phyloP scores from a whole-genome alignment of 2,329 filamentous ascomycete species.

The Colletotrichum cuscutae region DNA sequence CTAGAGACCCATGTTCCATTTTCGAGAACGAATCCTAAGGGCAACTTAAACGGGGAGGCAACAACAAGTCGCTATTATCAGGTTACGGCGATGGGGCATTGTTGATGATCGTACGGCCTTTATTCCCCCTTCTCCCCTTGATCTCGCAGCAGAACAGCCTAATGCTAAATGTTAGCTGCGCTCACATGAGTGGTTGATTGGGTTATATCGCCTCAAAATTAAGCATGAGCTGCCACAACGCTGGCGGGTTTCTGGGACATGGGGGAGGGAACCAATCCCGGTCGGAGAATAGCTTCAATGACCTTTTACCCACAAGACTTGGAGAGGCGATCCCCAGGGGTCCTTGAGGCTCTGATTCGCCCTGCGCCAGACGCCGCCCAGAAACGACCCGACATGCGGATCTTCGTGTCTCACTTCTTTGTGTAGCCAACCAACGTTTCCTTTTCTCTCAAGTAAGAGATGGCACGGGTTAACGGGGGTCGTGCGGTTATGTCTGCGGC shows the following conservation, averaged over 20 bases:
- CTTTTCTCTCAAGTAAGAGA: neutral
- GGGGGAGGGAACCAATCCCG: slow-evolving; percentile 15
- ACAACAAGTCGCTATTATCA: neutral
- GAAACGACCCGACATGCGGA: slow-evolving; percentile 22
- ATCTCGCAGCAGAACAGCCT: neutral
- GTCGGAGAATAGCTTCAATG: neutral
- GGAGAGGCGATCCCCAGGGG: slow-evolving; percentile 11
- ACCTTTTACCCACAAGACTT: neutral
- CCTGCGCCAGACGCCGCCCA: slow-evolving; percentile 10
- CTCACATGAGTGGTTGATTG: neutral
- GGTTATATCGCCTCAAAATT: slow-evolving; percentile 11
- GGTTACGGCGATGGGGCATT: neutral
- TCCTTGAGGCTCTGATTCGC: slow-evolving; percentile 17
- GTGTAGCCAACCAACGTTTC: slow-evolving; percentile 19
- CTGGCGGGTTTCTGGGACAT: neutral
- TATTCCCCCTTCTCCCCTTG: neutral
- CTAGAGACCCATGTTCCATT: neutral
- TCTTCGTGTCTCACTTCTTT: slow-evolving; percentile 28
- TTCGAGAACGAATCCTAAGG: slow-evolving; percentile 21
- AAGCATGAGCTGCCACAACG: slow-evolving; percentile 12
- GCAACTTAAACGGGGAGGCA: neutral
- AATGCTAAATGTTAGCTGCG: too few species aligned
- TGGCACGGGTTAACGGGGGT: neutral
- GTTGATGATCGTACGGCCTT: neutral
- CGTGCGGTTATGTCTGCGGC: neutral